Base-by-base conservation (phyloP, 2,329 filamentous ascomycete genomes). In the Tympanopsis confertula region DNA sequence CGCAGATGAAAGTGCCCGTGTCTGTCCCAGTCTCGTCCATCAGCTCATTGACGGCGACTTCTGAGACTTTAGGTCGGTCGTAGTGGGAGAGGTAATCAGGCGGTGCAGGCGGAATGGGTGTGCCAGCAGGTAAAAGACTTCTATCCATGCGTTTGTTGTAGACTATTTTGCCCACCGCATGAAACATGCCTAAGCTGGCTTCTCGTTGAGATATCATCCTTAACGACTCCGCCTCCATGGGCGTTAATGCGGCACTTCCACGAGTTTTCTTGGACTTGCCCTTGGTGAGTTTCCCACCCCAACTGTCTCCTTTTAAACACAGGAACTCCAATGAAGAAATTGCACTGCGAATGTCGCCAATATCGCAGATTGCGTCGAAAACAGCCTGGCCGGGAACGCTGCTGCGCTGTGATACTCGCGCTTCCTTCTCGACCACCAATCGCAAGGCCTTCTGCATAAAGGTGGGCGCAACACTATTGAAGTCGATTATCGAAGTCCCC, bases 11-110 rank as follows among this genome's bases (percentile, higher is more conserved):
- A 0, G 88, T 95, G 40, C 84, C 77, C 0, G 82, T 86, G 50
- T 98, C 91, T 0, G 91, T 94, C 1, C 91, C 91, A 0, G 84
- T 87, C 61, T 95, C 89, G 50, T 94, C 86, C 18, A 94, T 81
- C n/a, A 98, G 68, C 1, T 74, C 69, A 45, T 94, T 82, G 5
- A 84, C 71, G 5, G 65, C 63, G 1, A 87, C 78, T 43, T 83
- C 69, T 0, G 81, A 80, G 24, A 63, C 62, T 46, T 74, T 78
- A 1, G 72, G 74, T 4, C 81, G 66, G 4, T 72, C 66, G 44
- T 69, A 58, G 10, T 73, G 66, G 3, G 66, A 62, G 24, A 84
- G 55, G 53, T 76, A 71, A n/a, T 56, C 48, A 4, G 81, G 81
- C 14, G 86, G 61, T 10, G 15, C 12, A n/a, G n/a, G n/a, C n/a